Conservation (phyloP, 139 green algal species). For the Ostreobium quekettii region DNA sequence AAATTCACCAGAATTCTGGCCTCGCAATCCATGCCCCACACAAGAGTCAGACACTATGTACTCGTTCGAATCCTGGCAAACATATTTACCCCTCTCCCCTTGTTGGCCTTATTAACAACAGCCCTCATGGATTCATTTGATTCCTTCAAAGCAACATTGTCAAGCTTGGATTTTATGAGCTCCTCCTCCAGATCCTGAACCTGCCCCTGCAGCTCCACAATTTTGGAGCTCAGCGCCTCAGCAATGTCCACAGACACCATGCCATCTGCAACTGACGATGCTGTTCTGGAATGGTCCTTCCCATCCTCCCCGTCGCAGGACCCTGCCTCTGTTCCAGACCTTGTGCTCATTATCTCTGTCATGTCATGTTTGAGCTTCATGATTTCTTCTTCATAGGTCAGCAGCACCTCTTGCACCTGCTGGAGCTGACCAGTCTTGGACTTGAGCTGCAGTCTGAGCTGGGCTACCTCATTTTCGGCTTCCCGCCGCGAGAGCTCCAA, state of each 20-base stretch:
- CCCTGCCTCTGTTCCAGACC: no score
- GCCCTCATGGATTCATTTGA: slow-evolving; percentile 12
- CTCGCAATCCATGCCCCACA: no score
- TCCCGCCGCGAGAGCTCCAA: slow-evolving; percentile 7
- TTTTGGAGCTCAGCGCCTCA: slow-evolving; percentile 14
- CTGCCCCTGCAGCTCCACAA: slow-evolving; percentile 8
- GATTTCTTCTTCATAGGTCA: slow-evolving; percentile 22
- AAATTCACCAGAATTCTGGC: no score
- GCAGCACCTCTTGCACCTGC: slow-evolving; percentile 14
- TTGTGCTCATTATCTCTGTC: no score
- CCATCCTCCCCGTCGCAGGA: not conserved
- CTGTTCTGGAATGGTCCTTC: not conserved
- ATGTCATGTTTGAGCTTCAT: slow-evolving; percentile 9
- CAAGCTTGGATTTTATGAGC: slow-evolving; percentile 8
- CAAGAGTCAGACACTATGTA: no score
- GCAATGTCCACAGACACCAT: slow-evolving; percentile 10
- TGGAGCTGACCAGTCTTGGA: slow-evolving; percentile 13
- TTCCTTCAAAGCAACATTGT: slow-evolving; percentile 17
- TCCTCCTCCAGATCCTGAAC: slow-evolving; percentile 15
- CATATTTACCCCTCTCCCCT: no score
- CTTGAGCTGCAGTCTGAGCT: slow-evolving; percentile 15
- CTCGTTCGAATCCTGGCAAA: no score
- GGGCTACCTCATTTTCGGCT: slow-evolving; percentile 9
- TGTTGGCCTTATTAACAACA: not conserved
- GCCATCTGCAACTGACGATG: not conserved